Percentiles rank a stretch among this genome's conserved stretches.
Evolutionary conservation across 495 filamentous ascomycete genomes (phyloP).

Genomic region (Tuber microsphaerosporum): DNA sequence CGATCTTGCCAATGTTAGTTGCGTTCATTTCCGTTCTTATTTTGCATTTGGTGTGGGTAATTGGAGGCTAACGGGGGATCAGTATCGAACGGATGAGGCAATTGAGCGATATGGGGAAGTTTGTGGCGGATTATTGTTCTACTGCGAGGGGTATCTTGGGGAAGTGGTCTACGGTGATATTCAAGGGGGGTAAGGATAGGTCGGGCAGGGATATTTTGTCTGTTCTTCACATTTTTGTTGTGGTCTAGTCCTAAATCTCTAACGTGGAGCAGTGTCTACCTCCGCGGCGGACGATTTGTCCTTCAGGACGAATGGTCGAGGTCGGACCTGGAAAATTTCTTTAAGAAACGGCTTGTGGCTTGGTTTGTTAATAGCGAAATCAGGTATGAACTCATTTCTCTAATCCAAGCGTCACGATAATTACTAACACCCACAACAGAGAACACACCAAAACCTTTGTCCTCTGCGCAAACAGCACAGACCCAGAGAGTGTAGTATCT

Average conservation of each 20-base stretch:
- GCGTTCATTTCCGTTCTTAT: neutral
- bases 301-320: neutral
- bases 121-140: neutral
- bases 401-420: neutral
- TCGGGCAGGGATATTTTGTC: neutral
- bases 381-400: neutral
- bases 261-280: neutral
- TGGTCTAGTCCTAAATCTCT: neutral
- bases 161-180: neutral
- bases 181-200: neutral
- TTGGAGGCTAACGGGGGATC: neutral
- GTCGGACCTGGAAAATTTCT: neutral
- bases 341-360: neutral
- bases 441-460: neutral
- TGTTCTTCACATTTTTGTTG: neutral
- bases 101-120: neutral
- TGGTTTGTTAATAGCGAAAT: neutral
- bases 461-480: neutral
- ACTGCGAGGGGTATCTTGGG: neutral
- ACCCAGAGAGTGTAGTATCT: neutral
- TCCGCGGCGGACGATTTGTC: neutral
- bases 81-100: neutral
- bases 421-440: neutral
- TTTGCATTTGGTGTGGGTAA: neutral
- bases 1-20: neutral